Base-by-base conservation (phyloP, 1,284 basidiomycete genomes). In the Sporisorium graminicola region DNA sequence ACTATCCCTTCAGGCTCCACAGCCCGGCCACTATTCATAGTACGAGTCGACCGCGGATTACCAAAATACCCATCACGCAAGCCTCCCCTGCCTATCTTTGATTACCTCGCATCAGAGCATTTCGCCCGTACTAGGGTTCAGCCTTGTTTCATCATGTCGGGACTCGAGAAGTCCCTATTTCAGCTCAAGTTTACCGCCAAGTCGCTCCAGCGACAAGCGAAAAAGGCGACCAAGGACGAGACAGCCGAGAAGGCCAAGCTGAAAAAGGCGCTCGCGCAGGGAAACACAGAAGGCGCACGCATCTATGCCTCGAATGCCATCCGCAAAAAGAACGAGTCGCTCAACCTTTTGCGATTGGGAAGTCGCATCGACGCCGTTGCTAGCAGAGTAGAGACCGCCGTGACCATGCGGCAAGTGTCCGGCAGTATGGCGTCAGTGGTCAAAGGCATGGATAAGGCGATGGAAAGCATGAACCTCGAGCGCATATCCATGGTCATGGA, bases 261-360 rank as follows among this genome's bases (percentile, higher is more conserved):
- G 20, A 85, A 85, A 57, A 85, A 85, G 95, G 97, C 97, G 6
- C 89, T 99, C 8, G 92, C 94, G 83, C 95, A 99, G 87, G 94
- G 95, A 56, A 99, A 99, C 88, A 93, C 90, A 54, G 97, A 99
- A 73, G 95, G 96, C 50, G 97, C 97, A n/a, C 90, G 94, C 65
- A 99, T 99, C 89, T 99, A 99, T 86, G 97, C 97, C 16, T 92
- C 94, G 50, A 99, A 99, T 84, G 94, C 97, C 49, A 99, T 99
- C 84, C 90, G 97, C 60, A 99, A 99, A 90, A 98, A 99, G 90
- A 94, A 91, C 74, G 97, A 99, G 86, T 88, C 92, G 0, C 88
- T 99, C 74, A 99, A 98, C 86, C 63, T 84, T 13, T 62, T 85
- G n/a, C 69, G 84, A 8, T 63, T 85, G 2, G 75, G 78, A 16